Evolutionary conservation across 768 basidiomycete species (phyloP).

Genomic region (Pisolithus tinctorius): DNA sequence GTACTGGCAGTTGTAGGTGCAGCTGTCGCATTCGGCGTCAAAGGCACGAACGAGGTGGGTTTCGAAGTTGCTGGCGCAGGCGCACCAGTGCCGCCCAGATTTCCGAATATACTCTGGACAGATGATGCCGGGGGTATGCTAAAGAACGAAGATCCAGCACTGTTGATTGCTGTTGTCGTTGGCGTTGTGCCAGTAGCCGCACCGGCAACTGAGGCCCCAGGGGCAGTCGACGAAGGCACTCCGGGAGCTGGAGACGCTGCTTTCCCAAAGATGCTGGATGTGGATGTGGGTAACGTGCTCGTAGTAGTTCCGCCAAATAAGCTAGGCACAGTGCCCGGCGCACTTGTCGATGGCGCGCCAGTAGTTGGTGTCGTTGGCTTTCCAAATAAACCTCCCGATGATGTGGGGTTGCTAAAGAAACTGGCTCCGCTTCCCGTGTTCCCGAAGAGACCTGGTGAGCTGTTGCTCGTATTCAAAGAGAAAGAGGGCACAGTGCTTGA

Average conservation of each 20-base stretch:
- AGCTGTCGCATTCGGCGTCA: not conserved
- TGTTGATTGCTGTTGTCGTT: slow-evolving; percentile 4
- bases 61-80: not conserved
- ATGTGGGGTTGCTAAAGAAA: slow-evolving; percentile 23
- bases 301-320: slow-evolving; percentile 20
- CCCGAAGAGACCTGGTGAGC: slow-evolving; percentile 21
- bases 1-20: not conserved
- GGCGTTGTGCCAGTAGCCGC: slow-evolving; percentile 20
- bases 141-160: slow-evolving; percentile 4
- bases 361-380: slow-evolving; percentile 10
- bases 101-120: slow-evolving; percentile 2
- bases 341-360: not conserved
- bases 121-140: not conserved
- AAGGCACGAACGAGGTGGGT: slow-evolving; percentile 1
- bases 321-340: slow-evolving; percentile 2
- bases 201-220: slow-evolving; percentile 13
- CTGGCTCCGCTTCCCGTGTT: slow-evolving; percentile 7
- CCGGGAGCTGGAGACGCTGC: not conserved
- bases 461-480: slow-evolving; percentile 16
- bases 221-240: too few relatives aligned
- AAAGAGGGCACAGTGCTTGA: slow-evolving; percentile 13
- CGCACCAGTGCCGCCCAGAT: not conserved
- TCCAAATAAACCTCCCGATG: slow-evolving; percentile 29
- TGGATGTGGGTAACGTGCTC: slow-evolving; percentile 12
- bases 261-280: not conserved